Percentiles rank a stretch among this genome's conserved stretches.
phyloP scores from a whole-genome alignment of 441 rosid species.

The Erodium trifolium region DNA sequence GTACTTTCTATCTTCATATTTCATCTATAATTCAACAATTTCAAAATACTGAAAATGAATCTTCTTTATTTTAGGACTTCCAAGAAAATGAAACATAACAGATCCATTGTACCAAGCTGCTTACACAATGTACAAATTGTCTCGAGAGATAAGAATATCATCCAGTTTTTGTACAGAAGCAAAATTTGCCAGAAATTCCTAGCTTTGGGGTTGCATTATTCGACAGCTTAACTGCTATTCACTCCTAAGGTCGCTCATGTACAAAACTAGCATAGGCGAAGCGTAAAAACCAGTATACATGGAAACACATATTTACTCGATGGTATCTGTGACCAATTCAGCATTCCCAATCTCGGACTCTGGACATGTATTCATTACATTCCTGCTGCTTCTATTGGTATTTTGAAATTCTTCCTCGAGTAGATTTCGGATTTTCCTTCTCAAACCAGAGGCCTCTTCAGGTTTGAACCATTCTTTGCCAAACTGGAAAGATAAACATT shows the following conservation, averaged over 20 bases:
- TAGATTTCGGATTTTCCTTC: conserved; percentile 46
- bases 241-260: neutral
- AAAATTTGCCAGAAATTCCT: neutral
- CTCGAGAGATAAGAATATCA: neutral
- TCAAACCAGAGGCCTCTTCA: conserved; percentile 76
- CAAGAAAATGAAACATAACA: neutral
- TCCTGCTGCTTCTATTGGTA: conserved; percentile 13
- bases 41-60: neutral
- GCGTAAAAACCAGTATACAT: neutral
- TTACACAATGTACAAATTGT: too few species aligned
- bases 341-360: neutral
- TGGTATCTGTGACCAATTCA: neutral
- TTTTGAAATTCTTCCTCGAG: conserved; percentile 44
- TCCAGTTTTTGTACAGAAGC: neutral
- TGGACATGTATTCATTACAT: neutral
- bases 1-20: too few species aligned
- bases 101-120: too few species aligned
- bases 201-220: neutral
- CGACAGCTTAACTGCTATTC: neutral
- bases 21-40: too few species aligned
- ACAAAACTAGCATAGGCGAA: neutral
- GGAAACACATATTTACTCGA: neutral
- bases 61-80: neutral
- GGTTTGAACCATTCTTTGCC: conserved; percentile 85
- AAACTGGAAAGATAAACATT: conserved; percentile 37